Evolutionary conservation across 1,139 yeast species (phyloP).

Genomic region (Lodderomyces beijingensis): DNA sequence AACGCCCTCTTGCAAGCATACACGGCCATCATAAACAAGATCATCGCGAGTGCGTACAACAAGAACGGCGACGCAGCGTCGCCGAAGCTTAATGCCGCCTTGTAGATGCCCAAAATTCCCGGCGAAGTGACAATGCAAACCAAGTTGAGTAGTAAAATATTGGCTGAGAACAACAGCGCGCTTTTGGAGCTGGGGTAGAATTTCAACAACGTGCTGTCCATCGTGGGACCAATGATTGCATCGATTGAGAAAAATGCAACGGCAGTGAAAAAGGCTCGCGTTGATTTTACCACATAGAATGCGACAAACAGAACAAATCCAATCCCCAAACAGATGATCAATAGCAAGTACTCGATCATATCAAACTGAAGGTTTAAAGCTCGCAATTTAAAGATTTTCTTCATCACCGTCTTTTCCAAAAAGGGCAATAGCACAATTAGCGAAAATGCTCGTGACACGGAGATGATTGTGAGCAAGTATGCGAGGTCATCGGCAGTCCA

Average conservation of each 20-base stretch:
- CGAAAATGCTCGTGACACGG: conserved; percentile 35
- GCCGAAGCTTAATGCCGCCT: conserved; percentile 1
- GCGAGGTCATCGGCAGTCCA: conserved; percentile 63
- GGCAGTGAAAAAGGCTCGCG: conserved; percentile 17
- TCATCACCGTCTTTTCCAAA: conserved; percentile 26
- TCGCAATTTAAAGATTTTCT: conserved; percentile 25
- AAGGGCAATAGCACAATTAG: conserved; percentile 32
- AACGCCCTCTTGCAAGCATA: conserved; percentile 3
- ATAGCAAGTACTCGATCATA: conserved; percentile 45
- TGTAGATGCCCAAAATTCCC: conserved; percentile 14
- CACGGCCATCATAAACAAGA: conserved; percentile 4
- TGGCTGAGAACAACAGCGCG: conserved; percentile 22
- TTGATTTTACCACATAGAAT: conserved; percentile 15
- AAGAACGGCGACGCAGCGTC: conserved; percentile 9
- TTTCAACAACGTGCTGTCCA: conserved; percentile 32
- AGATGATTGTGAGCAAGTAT: conserved; percentile 49
- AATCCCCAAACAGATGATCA: conserved; percentile 5
- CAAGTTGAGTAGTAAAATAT: conserved; percentile 29
- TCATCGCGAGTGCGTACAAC: conserved; percentile 8
- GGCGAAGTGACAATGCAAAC: conserved; percentile 25
- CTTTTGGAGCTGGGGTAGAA: conserved; percentile 32
- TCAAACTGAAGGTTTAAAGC: conserved; percentile 46
- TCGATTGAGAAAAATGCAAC: conserved; percentile 40
- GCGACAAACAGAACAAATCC: conserved; percentile 3
- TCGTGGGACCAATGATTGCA: conserved; percentile 31